A percentile compares a stretch with the other conserved stretches of the same genome.
Evolutionary conservation across 495 filamentous ascomycete genomes (phyloP).

Genomic region (Podospora pseudoanserina): DNA sequence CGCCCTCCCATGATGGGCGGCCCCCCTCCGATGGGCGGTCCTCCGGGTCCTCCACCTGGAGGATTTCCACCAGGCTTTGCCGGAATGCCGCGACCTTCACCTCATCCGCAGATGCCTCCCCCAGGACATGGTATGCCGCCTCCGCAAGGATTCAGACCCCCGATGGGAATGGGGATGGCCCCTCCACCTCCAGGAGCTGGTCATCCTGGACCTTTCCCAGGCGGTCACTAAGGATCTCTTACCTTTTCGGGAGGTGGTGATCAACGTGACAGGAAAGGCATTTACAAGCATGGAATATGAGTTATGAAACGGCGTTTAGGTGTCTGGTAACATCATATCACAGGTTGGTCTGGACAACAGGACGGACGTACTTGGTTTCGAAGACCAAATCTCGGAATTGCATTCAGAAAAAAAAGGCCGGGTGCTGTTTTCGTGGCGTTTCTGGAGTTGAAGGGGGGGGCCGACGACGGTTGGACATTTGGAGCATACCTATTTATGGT

Average conservation of each 20-base stretch:
- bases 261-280: background rate
- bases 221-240: background rate
- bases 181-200: background rate
- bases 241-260: background rate
- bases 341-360: background rate
- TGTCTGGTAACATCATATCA: background rate
- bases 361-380: background rate
- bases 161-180: background rate
- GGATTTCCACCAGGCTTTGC: background rate
- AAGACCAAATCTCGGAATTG: background rate
- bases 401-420: background rate
- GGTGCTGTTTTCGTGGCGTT: background rate
- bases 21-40: background rate
- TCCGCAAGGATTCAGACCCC: background rate
- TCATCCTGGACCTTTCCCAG: background rate
- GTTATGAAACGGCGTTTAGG: background rate
- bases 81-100: background rate
- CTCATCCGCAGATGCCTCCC: background rate
- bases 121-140: background rate
- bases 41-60: conserved; percentile 1
- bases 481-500: background rate
- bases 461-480: background rate
- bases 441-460: background rate
- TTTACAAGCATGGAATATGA: background rate
- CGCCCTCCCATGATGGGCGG: conserved; percentile 1